Evolutionary conservation across 1,284 basidiomycete species (phyloP).

Genomic region (Marasmius oreades): DNA sequence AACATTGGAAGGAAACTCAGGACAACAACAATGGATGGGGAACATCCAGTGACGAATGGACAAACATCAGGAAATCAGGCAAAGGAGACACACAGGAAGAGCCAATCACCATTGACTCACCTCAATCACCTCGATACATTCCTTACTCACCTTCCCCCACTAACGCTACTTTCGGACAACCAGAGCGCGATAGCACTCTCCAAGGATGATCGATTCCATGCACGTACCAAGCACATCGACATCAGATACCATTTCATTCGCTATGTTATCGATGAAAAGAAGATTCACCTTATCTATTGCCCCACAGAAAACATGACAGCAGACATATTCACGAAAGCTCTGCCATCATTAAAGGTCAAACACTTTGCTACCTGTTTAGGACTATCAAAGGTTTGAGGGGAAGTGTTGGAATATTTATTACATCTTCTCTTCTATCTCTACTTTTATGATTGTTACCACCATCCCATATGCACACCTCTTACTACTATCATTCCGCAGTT

Average conservation of each 20-base stretch:
- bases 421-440: no score
- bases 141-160: background rate
- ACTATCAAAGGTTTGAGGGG: background rate
- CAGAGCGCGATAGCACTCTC: slow-evolving; percentile 21
- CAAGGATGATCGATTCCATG: slow-evolving; percentile 24
- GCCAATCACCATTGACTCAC: no score
- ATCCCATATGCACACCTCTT: no score
- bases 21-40: no score
- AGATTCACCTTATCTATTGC: slow-evolving; percentile 19
- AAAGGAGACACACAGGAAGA: no score
- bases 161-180: slow-evolving; percentile 3
- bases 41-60: no score
- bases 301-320: slow-evolving; percentile 19
- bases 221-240: slow-evolving; percentile 38
- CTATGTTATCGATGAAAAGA: slow-evolving; percentile 23
- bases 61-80: no score
- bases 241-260: slow-evolving; percentile 30
- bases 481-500: no score
- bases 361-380: background rate
- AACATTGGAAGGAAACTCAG: no score
- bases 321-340: slow-evolving; percentile 23
- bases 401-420: no score
- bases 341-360: slow-evolving; percentile 9
- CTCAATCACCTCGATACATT: no score
- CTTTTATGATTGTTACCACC: no score